A percentile compares a stretch with the other conserved stretches of the same genome.
Evolutionary conservation across 305 asterid species (phyloP).

Genomic region (Ajuga reptans): DNA sequence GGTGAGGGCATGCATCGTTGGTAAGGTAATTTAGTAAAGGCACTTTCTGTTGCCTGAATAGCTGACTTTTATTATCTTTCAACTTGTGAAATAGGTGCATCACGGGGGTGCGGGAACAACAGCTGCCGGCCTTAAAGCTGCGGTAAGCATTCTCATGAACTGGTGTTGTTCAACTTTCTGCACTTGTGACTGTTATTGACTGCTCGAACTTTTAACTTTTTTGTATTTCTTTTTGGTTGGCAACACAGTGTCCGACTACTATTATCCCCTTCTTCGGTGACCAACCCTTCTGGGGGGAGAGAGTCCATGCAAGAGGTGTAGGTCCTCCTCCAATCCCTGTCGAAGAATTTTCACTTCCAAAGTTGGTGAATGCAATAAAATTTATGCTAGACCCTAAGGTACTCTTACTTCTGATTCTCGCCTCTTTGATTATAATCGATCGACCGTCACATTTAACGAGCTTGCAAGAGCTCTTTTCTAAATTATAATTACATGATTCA

Average conservation of each 20-base stretch:
- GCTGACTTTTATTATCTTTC: not conserved
- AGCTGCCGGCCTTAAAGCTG: conserved; percentile 96
- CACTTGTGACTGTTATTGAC: not conserved
- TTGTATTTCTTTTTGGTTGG: conserved; percentile 10
- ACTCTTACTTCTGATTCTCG: not conserved
- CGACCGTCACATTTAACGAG: no score
- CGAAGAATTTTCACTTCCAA: conserved; percentile 63
- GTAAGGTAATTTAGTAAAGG: not conserved
- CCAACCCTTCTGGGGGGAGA: conserved; percentile 92
- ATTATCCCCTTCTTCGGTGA: conserved; percentile 87
- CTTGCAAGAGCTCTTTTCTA: not conserved
- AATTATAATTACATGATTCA: not conserved
- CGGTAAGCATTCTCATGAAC: conserved; percentile 39
- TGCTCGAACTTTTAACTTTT: no score
- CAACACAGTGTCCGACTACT: conserved; percentile 80
- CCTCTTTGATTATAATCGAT: not conserved
- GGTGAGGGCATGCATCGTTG: not conserved
- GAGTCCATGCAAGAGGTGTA: conserved; percentile 76
- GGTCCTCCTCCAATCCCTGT: conserved; percentile 86
- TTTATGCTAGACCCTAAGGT: conserved; percentile 81
- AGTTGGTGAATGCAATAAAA: conserved; percentile 61
- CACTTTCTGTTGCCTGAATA: not conserved
- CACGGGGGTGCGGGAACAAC: conserved; percentile 97
- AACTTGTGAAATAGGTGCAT: conserved; percentile 66
- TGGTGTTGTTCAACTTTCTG: not conserved